Base-by-base conservation (phyloP, 805 yeast species). In the Metschnikowia hibisci region DNA sequence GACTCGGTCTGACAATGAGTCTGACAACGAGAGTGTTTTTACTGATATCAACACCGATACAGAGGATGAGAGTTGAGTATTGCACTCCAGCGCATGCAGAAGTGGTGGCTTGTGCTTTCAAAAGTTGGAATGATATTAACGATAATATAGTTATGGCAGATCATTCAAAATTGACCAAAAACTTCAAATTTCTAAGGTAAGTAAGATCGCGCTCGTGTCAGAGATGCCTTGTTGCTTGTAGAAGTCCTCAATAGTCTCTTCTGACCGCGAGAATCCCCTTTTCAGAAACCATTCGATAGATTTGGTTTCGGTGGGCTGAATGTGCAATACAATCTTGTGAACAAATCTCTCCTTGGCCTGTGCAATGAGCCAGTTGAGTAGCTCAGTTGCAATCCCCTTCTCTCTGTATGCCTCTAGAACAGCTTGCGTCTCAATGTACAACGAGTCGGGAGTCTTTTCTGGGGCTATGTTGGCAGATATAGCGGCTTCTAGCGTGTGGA, bases 391-490 rank as follows among this genome's bases (percentile, higher is more conserved):
- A 29, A 87, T 74, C 0, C 87, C 84, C 48, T 71, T 66, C 12
- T 71, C 61, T 49, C 83, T 66, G 62, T 87, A 88, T 1, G 81
- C 73, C 34, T 76, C 69, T 46, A 87, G 63, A 6, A 88, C 91
- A 0, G 83, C 87, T 25, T 85, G 57, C 0, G 82, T 70, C 59
- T 84, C 85, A 26, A 85, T 73, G 57, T 84, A 82, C 1, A 84
- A 71, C 10, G 76, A 71, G 38, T 74, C 73, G 6, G 85, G 82
- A 13, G 65, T 49, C 32, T 57, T 56, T 23, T 59, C 62, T 25
- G 64, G 44, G 22, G 48, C 53, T 27, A 56, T 18, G 18, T 52
- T 50, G 18, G 53, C 50, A 11, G 53, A 51, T 31, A 53, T 57
- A 12, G 61, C 50, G 12, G 30, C 32, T 32, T 60, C 63, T 30